Percentiles rank a stretch among this genome's conserved stretches.
phyloP scores from a whole-genome alignment of 495 filamentous ascomycete genomes.

The Schizothecium vesticola region DNA sequence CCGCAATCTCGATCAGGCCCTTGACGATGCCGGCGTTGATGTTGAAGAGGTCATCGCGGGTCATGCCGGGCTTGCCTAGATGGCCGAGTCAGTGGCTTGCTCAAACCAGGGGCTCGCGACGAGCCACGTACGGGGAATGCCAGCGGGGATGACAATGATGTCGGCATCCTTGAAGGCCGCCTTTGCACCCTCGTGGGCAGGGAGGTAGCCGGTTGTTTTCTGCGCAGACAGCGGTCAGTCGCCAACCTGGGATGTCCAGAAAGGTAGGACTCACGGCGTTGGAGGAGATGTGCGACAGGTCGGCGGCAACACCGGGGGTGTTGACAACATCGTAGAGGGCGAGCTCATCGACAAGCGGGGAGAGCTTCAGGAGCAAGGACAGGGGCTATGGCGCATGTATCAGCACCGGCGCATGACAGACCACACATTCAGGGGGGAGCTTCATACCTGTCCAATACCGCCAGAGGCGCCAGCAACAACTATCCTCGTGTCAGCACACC shows the following conservation, averaged over 20 bases:
- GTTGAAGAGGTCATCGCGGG: conserved; percentile 97
- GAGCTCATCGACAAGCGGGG: conserved; percentile 80
- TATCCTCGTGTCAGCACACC: conserved; percentile 38
- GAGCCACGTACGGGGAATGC: conserved; percentile 79
- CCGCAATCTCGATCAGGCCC: conserved; percentile 75
- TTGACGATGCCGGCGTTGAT: conserved; percentile 95
- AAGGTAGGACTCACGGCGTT: conserved; percentile 63
- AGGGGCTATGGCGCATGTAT: conserved; percentile 60
- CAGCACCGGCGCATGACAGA: conserved; percentile 2
- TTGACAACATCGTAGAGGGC: conserved; percentile 98
- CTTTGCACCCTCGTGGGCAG: conserved; percentile 85
- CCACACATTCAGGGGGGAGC: background rate
- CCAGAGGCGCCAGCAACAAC: conserved; percentile 95
- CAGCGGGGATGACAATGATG: conserved; percentile 93
- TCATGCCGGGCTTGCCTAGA: conserved; percentile 97
- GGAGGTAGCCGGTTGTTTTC: conserved; percentile 88
- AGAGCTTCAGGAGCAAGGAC: conserved; percentile 88
- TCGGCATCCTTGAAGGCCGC: conserved; percentile 82
- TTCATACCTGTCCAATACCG: conserved; percentile 92
- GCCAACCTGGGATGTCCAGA: conserved; percentile 5
- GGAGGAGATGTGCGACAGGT: conserved; percentile 95
- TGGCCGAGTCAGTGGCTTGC: background rate
- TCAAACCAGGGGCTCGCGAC: background rate
- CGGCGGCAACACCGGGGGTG: conserved; percentile 90
- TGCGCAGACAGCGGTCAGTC: conserved; percentile 41